These are phyloP conservation scores for Vicia sativa DNA, from an alignment of 306 rosid genomes.

Conservation along the genomic window DNA sequence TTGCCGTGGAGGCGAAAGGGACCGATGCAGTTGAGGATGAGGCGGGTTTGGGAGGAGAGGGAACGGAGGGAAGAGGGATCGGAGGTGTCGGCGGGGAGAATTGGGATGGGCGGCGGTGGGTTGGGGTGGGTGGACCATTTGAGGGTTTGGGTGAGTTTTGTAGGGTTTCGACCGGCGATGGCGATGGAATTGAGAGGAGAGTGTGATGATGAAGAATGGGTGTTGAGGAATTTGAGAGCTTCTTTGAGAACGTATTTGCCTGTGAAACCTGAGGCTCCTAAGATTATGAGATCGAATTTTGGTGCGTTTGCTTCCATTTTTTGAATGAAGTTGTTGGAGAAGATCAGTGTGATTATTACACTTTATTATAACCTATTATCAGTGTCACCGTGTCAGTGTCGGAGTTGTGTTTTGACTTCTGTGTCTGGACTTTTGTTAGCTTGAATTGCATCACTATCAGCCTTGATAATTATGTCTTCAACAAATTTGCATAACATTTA, in stretches of 20 bases:
- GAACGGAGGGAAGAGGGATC: slow-evolving; percentile 60
- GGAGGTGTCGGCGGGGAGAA: slow-evolving; percentile 62
- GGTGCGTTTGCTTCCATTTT: not conserved
- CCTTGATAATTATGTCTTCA: no score
- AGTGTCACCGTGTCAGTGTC: no score
- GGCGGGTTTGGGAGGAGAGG: slow-evolving; percentile 61
- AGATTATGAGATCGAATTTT: slow-evolving; percentile 56
- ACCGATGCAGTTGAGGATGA: slow-evolving; percentile 88
- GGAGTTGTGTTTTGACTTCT: no score
- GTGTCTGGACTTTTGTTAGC: no score
- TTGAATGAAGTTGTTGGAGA: not conserved
- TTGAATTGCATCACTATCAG: no score
- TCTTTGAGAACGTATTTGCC: slow-evolving; percentile 77
- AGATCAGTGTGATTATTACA: no score
- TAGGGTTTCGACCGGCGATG: slow-evolving; percentile 71
- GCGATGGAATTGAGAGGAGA: slow-evolving; percentile 75
- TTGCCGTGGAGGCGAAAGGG: slow-evolving; percentile 90
- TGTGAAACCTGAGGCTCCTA: slow-evolving; percentile 91
- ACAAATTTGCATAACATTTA: no score
- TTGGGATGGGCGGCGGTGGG: slow-evolving; percentile 55
- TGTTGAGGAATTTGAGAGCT: slow-evolving; percentile 69
- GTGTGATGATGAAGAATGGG: not conserved
- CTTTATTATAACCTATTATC: no score
- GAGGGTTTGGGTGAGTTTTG: slow-evolving; percentile 59
- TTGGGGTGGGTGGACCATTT: slow-evolving; percentile 68